These are phyloP conservation scores for Datura wrightii DNA, from an alignment of 257 asterid genomes.

Conservation along the genomic window DNA sequence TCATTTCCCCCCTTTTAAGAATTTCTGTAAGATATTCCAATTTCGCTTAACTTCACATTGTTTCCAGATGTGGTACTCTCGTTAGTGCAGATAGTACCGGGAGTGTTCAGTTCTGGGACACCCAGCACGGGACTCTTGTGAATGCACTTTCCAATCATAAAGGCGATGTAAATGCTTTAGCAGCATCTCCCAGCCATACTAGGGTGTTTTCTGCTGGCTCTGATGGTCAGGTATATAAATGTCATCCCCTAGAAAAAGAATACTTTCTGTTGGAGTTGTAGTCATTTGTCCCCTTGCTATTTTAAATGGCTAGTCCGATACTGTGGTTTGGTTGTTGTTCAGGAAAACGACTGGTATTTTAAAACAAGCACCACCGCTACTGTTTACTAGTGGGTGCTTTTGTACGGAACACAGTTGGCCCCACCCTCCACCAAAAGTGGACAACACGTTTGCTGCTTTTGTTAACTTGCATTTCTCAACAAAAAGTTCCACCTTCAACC, in stretches of 20 bases:
- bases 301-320: background rate
- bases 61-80: slow-evolving; percentile 60
- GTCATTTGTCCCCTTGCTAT: background rate
- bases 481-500: background rate
- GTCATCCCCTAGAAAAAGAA: slow-evolving; percentile 10
- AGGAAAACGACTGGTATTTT: background rate
- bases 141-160: slow-evolving; percentile 87
- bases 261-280: background rate
- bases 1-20: background rate
- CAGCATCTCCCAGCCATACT: slow-evolving; percentile 82
- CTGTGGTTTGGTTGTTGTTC: slow-evolving; percentile 9
- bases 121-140: slow-evolving; percentile 82
- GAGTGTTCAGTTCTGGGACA: slow-evolving; percentile 90
- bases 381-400: background rate
- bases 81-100: slow-evolving; percentile 92
- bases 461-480: background rate
- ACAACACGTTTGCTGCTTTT: background rate
- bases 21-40: background rate
- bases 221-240: slow-evolving; percentile 87
- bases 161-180: slow-evolving; percentile 91
- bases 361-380: background rate
- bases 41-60: slow-evolving; percentile 19
- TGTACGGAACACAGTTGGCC: background rate
- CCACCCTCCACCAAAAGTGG: background rate
- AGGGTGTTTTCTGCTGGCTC: slow-evolving; percentile 94